Conservation (phyloP, 352 stramenopile genomes). For the Paralagenidium karlingii region DNA sequence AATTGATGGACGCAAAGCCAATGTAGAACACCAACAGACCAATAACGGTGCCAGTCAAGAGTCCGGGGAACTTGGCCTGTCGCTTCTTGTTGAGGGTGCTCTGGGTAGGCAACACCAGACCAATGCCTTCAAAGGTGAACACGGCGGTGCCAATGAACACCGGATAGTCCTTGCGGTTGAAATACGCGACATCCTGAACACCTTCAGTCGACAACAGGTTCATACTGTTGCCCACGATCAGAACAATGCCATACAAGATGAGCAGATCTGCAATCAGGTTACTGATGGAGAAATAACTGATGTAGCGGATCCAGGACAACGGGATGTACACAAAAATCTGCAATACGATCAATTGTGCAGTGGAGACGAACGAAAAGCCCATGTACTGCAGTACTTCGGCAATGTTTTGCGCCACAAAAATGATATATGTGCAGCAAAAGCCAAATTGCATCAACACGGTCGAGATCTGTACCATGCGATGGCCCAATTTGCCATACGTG, state of each 20-base stretch:
- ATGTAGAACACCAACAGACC: slow-evolving; percentile 72
- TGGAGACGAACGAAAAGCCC: slow-evolving; percentile 15
- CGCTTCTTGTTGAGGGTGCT: slow-evolving; percentile 41
- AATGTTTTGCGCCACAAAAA: slow-evolving; percentile 76
- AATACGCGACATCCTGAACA: slow-evolving; percentile 34
- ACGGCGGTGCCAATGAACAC: slow-evolving; percentile 72
- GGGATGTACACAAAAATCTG: slow-evolving; percentile 67
- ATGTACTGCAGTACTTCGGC: slow-evolving; percentile 50
- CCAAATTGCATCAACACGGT: slow-evolving; percentile 78
- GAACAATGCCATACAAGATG: slow-evolving; percentile 68
- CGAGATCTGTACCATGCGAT: slow-evolving; percentile 63
- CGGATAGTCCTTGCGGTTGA: slow-evolving; percentile 58
- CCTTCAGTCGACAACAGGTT: slow-evolving; percentile 32
- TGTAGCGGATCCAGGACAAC: slow-evolving; percentile 76
- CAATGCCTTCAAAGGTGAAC: slow-evolving; percentile 76
- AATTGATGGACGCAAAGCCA: slow-evolving; percentile 70
- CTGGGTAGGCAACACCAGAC: slow-evolving; percentile 64
- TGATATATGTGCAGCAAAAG: slow-evolving; percentile 78
- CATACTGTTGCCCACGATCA: slow-evolving; percentile 67
- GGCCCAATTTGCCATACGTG: slow-evolving; percentile 52
- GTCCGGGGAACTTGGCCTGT: slow-evolving; percentile 44
- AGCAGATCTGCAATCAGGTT: slow-evolving; percentile 77
- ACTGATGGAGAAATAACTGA: slow-evolving; percentile 79
- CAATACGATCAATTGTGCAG: slow-evolving; percentile 51
- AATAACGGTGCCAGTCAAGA: slow-evolving; percentile 49